Evolutionary conservation across 345 rosid species (phyloP).

Genomic region (Sisymbrium altissimum): DNA sequence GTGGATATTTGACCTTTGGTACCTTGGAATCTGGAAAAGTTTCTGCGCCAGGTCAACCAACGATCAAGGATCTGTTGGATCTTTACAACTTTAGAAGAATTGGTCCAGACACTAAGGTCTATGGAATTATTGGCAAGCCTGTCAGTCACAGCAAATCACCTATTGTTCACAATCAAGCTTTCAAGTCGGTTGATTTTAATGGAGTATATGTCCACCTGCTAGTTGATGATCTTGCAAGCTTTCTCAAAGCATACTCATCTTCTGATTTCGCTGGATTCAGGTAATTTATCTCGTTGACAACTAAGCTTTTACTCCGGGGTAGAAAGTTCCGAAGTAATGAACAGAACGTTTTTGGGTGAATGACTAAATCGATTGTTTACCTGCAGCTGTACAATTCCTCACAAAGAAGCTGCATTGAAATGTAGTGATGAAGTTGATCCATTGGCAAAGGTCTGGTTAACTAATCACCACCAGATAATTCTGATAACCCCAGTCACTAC

Average conservation of each 20-base stretch:
- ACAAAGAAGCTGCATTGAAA: conserved; percentile 77
- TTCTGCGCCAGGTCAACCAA: conserved; percentile 94
- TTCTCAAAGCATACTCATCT: conserved; percentile 76
- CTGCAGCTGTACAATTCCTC: conserved; percentile 87
- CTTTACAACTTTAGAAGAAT: conserved; percentile 77
- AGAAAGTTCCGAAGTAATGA: too few species aligned
- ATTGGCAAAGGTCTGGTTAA: conserved; percentile 69
- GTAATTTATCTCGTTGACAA: conserved; percentile 30
- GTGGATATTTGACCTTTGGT: conserved; percentile 90
- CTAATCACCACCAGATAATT: not conserved
- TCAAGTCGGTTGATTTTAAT: conserved; percentile 72
- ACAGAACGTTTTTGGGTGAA: not conserved
- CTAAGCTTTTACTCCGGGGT: not conserved
- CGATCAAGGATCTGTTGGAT: conserved; percentile 64
- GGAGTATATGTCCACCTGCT: conserved; percentile 75
- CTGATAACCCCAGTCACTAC: not conserved
- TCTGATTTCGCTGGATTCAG: conserved; percentile 91
- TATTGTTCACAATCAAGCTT: conserved; percentile 77
- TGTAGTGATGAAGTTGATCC: conserved; percentile 90
- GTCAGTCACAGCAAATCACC: conserved; percentile 96
- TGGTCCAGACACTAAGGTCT: conserved; percentile 86
- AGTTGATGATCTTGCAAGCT: conserved; percentile 71
- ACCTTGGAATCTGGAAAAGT: conserved; percentile 61
- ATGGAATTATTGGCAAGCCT: conserved; percentile 90
- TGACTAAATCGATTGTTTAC: conserved; percentile 15